Base-by-base conservation (phyloP, 306 rosid genomes). In the Quercus glauca region DNA sequence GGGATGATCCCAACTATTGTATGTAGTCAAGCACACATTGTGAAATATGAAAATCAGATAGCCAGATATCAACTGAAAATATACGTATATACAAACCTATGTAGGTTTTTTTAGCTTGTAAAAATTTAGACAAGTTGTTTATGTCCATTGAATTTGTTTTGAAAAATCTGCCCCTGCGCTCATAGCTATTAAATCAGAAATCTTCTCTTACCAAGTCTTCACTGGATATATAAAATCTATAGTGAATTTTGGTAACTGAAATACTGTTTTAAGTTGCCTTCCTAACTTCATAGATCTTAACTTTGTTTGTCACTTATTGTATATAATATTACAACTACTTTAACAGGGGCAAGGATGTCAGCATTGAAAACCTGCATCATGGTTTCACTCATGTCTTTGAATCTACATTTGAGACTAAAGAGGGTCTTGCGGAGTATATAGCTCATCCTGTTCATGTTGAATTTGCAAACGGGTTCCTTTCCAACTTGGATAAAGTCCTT, bases 371-470 rank as follows among this genome's bases (percentile, higher is more conserved):
- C 69, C 6, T 89, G 82, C 96, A 94, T 84, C 92, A 92, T 78
- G 98, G 98, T 74, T 92, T 83, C 83, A 92, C 98, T 80, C 97
- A 94, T 82, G 78, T 91, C 5, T 94, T 92, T 55, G 98, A 92
- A 80, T 92, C 98, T 17, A 94, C 89, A 68, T 94, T 94, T 70
- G 96, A 92, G 89, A 92, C 93, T 69, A 82, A 82, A 0, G 91
- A 92, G 72, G 98, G 80, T 14, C 43, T 94, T 77, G 94, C 96
- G 52, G 97, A 88, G 87, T 94, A 92, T 75, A 71, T 79, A 60
- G 88, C 85, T 77, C 97, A 94, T 83, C 91, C 98, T 56, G 82
- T 58, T 0, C 98, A 94, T 56, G 93, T 87, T 74, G 96, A 94
- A 33, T 94, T 14, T 70, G 94, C 94, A 78, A 89, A 77, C 67